Base-by-base conservation (phyloP, 164 flowering plant species). In the Berberis vulgaris region DNA sequence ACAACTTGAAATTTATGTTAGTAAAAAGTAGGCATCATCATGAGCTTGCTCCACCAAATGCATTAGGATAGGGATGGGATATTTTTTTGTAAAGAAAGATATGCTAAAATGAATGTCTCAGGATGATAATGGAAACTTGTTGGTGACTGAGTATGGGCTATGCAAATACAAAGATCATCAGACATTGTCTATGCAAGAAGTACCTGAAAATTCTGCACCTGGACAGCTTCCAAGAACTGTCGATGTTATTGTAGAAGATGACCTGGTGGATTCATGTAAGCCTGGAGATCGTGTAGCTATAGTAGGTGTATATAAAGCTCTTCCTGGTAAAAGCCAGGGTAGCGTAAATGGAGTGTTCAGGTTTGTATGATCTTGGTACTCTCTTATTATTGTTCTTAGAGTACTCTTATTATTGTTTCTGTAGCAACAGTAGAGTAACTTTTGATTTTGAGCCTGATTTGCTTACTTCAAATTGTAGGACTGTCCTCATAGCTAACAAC, bases 101-200 rank as follows among this genome's bases (percentile, higher is more conserved):
- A 26, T 26, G 0, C 26, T 26, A 26, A 4, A 60, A 10, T 39
- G 4, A 12, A 43, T 40, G 6, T 73, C 66, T 41, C 77, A 91
- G 97, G 97, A 91, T 84, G 97, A 91, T 2, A 78, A 78, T 80
- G 99, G 99, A 10, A 82, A 91, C 70, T 75, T 95, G 61, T 66
- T 95, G 78, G 97, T 95, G 62, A 94, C 97, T 40, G 99, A 94
- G 76, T 94, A 82, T 78, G 99, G 99, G 49, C 41, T 94, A 60
- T 95, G 99, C 86, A 83, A 83, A 65, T 95, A 95, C 74, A 95
- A 95, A 71, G 97, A 95, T 63, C 99, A 95, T 74, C 97, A 91
- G 67, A 91, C 89, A 13, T 61, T 95, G 54, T 89, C 99, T 54
- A 84, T 95, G 91, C 99, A 94, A 78, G 99, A 95, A 76, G 88